Conservation (phyloP, 495 filamentous ascomycete genomes). For the Saxophila tyrrhenica region DNA sequence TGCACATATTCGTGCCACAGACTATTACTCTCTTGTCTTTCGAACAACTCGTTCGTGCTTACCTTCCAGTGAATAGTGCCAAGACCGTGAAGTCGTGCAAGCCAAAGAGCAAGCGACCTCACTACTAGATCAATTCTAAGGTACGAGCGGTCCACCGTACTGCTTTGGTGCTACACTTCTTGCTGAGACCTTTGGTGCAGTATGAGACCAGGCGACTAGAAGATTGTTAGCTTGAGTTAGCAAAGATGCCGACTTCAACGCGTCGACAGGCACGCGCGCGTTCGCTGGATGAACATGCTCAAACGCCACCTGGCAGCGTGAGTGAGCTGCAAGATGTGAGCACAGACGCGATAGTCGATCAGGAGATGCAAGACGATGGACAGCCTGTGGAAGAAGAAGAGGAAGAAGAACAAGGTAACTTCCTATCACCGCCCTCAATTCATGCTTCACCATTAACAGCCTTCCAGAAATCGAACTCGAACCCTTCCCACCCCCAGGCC, state of each 20-base stretch:
- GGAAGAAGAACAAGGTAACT: neutral
- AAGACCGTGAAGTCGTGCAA: no score
- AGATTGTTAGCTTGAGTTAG: neutral
- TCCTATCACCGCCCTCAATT: neutral
- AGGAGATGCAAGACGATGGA: neutral
- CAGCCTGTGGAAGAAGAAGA: neutral
- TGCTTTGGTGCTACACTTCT: no score
- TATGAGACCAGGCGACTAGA: no score
- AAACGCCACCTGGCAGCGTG: neutral
- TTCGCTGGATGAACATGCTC: neutral
- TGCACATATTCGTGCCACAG: no score
- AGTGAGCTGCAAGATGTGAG: neutral
- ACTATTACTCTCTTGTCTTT: no score
- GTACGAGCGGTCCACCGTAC: no score
- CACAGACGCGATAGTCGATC: neutral
- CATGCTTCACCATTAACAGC: neutral
- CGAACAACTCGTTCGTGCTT: no score
- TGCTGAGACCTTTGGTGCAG: no score
- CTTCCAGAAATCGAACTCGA: conserved; percentile 2
- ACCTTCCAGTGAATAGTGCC: no score
- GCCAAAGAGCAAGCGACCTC: no score
- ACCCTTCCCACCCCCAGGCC: conserved; percentile 15
- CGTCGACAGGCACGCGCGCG: neutral
- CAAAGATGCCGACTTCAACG: neutral
- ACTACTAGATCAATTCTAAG: no score